Evolutionary conservation across 2,329 filamentous ascomycete genomes (phyloP).

Genomic region (Pyrenochaeta sp.): DNA sequence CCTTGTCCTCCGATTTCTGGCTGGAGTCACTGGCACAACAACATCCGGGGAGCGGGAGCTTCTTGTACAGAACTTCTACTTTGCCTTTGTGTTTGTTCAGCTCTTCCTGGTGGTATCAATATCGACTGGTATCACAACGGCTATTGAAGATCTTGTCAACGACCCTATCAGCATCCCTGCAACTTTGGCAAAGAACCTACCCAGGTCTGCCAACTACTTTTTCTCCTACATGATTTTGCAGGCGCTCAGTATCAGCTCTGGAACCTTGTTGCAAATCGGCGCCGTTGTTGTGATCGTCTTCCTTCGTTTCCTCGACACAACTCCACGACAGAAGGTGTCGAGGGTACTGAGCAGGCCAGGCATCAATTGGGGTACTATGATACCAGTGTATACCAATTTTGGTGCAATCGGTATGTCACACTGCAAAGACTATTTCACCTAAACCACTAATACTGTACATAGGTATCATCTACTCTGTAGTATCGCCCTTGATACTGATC

Average conservation of each 20-base stretch:
- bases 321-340: constrained; percentile 80
- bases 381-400: constrained; percentile 95
- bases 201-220: constrained; percentile 92
- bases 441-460: constrained; percentile 12
- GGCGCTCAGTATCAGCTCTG: constrained; percentile 87
- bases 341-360: constrained; percentile 80
- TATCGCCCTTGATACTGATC: constrained; percentile 87
- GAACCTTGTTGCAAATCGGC: constrained; percentile 84
- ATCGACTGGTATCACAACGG: constrained; percentile 74
- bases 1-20: constrained; percentile 76
- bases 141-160: constrained; percentile 68
- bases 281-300: constrained; percentile 80
- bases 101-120: constrained; percentile 93
- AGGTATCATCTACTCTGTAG: constrained; percentile 82
- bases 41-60: constrained; percentile 81
- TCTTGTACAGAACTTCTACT: constrained; percentile 92
- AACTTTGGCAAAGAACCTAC: constrained; percentile 78
- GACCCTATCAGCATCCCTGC: constrained; percentile 73
- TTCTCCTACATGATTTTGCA: constrained; percentile 99
- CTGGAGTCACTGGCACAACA: constrained; percentile 77
- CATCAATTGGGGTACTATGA: constrained; percentile 91
- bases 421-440: background rate
- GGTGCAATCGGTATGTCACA: constrained; percentile 76
- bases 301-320: constrained; percentile 82
- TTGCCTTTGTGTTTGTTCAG: constrained; percentile 92